Conservation (phyloP, 352 stramenopile genomes). For the Phytophthora multivora region DNA sequence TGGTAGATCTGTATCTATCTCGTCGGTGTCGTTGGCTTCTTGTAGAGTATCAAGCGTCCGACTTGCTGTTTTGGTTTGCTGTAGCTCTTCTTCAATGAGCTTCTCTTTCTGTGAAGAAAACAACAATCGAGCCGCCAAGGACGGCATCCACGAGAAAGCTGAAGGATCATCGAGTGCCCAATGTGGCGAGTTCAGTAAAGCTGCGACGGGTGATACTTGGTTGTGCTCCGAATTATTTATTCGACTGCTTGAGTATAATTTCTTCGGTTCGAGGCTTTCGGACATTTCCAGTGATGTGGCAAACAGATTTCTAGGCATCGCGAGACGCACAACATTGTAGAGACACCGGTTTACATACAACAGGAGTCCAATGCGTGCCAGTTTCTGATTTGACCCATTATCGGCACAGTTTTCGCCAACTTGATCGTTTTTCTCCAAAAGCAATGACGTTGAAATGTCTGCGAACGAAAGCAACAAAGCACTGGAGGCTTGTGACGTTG, state of each 20-base stretch:
- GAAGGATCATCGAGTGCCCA: slow-evolving; percentile 31
- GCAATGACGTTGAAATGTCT: slow-evolving; percentile 37
- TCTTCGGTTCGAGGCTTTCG: not conserved
- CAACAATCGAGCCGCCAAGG: slow-evolving; percentile 24
- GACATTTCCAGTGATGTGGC: slow-evolving; percentile 15
- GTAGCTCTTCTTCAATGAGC: slow-evolving; percentile 38
- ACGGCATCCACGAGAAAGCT: slow-evolving; percentile 15
- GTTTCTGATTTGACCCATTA: slow-evolving; percentile 4
- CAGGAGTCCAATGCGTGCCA: slow-evolving; percentile 43
- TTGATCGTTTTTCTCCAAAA: slow-evolving; percentile 22
- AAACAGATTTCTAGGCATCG: slow-evolving; percentile 34
- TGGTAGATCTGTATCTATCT: slow-evolving; percentile 16
- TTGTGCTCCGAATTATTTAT: slow-evolving; percentile 8
- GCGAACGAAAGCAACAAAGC: slow-evolving; percentile 32
- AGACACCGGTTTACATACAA: slow-evolving; percentile 53
- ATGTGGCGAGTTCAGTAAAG: slow-evolving; percentile 28
- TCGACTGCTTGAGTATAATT: not conserved
- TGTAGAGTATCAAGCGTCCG: slow-evolving; percentile 4
- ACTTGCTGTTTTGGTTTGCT: slow-evolving; percentile 26
- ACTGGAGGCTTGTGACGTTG: slow-evolving; percentile 18
- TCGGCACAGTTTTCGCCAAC: not conserved
- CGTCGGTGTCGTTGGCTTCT: slow-evolving; percentile 14
- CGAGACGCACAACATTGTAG: slow-evolving; percentile 42
- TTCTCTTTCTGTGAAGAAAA: slow-evolving; percentile 50
- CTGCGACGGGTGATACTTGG: slow-evolving; percentile 27